Evolutionary conservation across 2,329 filamentous ascomycete species (phyloP), one percentile per base, ranked within the genome.

Genomic region (Ilyonectria robusta): DNA sequence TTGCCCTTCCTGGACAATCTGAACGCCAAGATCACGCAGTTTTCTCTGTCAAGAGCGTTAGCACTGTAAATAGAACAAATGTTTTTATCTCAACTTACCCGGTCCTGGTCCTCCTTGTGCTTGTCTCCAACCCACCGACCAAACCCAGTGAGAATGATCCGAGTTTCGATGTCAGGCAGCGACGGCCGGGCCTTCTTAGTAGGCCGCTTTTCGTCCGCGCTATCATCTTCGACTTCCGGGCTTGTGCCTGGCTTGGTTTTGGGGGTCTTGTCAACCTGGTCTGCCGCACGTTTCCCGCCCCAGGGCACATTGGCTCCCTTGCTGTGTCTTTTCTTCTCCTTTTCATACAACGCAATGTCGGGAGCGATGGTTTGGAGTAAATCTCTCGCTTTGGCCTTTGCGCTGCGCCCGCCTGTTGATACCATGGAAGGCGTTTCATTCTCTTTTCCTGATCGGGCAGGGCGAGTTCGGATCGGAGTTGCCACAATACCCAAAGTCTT

Each of bases 301-400:
- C 89, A 92, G 0, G 86, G 84, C 2, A 81, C 82, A 33, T 80
- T 80, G 3, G 78, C 84, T 56, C 84, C 81, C 70, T 86, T 89
- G 68, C 78, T 76, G 7, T 83, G 80, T 21, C 96, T 90, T 83
- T 97, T 98, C 84, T 89, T 94, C 82, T 99, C 96, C 78, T 96
- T 97, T 77, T 98, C 93, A 76, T 96, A 99, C 35, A 97, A 84
- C 2, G 92, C 92, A 76, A 98, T 94, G 77, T 99, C 96, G 0
- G 92, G 88, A 1, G 93, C 94, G 64, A 95, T 85, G 40, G 89
- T 88, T 60, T 96, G 93, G 8, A 98, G 83, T 70, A 89, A 91
- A 37, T 91, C 89, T n/a, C 92, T 83, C 13, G 96, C 96, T 76
- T 93, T 92, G 46, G 92, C 91, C 79, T 98, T 99, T 15, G 96